A percentile compares a stretch with the other conserved stretches of the same genome.
Conservation (phyloP, 2,329 filamentous ascomycete genomes). For the Aspergillus sp. region DNA sequence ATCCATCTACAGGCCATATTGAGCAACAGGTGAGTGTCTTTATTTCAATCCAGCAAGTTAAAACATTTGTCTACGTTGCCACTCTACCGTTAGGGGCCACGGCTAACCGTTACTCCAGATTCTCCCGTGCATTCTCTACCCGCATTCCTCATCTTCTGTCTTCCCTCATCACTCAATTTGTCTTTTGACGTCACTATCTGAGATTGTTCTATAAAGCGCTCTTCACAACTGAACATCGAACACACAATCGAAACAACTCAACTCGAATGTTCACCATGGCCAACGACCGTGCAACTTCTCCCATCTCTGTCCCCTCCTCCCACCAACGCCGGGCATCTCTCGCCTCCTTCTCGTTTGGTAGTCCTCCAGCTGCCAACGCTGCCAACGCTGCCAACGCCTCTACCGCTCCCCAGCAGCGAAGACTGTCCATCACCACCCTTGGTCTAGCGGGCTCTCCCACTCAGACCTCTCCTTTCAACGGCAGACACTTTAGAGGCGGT, state of each 20-base stretch:
- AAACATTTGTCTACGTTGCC: no score
- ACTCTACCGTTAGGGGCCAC: no score
- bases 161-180: no score
- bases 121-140: no score
- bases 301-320: slow-evolving; percentile 31
- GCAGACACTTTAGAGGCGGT: slow-evolving; percentile 51
- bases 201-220: not conserved
- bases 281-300: slow-evolving; percentile 33
- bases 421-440: slow-evolving; percentile 67
- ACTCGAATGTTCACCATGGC: slow-evolving; percentile 32
- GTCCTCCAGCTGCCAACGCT: slow-evolving; percentile 36
- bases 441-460: slow-evolving; percentile 69
- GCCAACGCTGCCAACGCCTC: slow-evolving; percentile 46
- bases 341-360: slow-evolving; percentile 26
- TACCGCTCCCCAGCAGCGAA: slow-evolving; percentile 50
- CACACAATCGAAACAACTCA: slow-evolving; percentile 1
- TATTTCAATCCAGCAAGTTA: no score
- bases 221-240: not conserved
- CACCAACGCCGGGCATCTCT: slow-evolving; percentile 43
- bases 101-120: no score
- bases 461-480: slow-evolving; percentile 44
- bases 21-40: no score
- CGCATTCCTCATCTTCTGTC: no score
- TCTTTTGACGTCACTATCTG: no score
- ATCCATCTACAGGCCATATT: no score